Percentiles rank a stretch among this genome's conserved stretches.
These are phyloP conservation scores for Phytophthora ohioensis DNA, from an alignment of 352 stramenopile species.

Conservation along the genomic window DNA sequence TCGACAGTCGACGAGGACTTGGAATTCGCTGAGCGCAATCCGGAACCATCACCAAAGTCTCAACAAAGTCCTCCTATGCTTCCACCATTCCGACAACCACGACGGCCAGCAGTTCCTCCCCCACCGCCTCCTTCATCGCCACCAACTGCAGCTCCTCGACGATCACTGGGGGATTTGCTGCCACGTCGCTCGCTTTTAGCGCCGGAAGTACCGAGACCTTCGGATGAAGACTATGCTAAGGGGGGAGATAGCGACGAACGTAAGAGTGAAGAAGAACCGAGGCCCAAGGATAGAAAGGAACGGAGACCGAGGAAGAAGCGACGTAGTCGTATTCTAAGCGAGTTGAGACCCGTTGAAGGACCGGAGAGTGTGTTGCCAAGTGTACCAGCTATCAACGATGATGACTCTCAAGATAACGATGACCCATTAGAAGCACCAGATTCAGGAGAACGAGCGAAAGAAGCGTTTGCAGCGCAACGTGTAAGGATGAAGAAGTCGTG, in stretches of 20 bases:
- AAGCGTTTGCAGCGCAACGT: conserved; percentile 62
- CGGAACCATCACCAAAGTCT: conserved; percentile 15
- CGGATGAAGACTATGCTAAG: conserved; percentile 18
- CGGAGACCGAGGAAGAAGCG: conserved; percentile 29
- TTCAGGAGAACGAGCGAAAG: conserved; percentile 37
- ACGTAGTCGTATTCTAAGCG: conserved; percentile 47
- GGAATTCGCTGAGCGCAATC: conserved; percentile 29
- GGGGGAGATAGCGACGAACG: conserved; percentile 41
- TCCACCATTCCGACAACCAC: conserved; percentile 29
- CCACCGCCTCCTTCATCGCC: conserved; percentile 6
- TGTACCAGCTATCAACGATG: conserved; percentile 28
- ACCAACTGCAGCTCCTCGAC: conserved; percentile 17
- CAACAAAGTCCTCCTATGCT: conserved; percentile 14
- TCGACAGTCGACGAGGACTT: conserved; percentile 26
- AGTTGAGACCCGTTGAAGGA: conserved; percentile 41
- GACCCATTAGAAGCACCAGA: conserved; percentile 31
- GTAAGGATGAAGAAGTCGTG: conserved; percentile 56
- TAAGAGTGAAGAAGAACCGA: conserved; percentile 23
- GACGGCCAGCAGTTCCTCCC: conserved; percentile 24
- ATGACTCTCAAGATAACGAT: conserved; percentile 26
- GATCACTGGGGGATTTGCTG: conserved; percentile 38
- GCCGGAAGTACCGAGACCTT: conserved; percentile 25
- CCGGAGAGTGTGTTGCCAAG: conserved; percentile 24
- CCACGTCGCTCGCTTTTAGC: conserved; percentile 45
- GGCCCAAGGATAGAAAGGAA: conserved; percentile 19